Conservation (phyloP, 352 stramenopile species). For the Phytophthora ramorum region DNA sequence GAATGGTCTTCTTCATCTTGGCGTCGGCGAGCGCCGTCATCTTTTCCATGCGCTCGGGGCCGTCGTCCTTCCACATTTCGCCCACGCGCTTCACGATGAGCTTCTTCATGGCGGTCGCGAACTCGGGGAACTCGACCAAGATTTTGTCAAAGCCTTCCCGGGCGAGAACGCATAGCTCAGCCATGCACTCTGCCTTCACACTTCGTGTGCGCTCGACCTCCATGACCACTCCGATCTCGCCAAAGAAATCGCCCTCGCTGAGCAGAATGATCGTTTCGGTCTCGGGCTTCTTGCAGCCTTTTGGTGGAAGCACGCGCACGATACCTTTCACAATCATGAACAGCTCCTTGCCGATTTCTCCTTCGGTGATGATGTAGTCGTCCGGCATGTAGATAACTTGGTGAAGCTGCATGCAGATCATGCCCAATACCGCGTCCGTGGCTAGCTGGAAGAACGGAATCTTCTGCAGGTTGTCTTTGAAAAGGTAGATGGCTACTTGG, state of each 20-base stretch:
- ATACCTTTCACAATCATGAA: conserved; percentile 83
- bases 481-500: conserved; percentile 75
- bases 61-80: conserved; percentile 59
- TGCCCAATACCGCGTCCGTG: conserved; percentile 63
- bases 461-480: conserved; percentile 75
- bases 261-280: conserved; percentile 58
- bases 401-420: conserved; percentile 76
- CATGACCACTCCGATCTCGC: conserved; percentile 73
- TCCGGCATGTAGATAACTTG: conserved; percentile 75
- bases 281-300: conserved; percentile 31
- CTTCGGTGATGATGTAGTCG: conserved; percentile 69
- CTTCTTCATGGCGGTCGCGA: conserved; percentile 73
- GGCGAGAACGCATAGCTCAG: conserved; percentile 69
- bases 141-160: conserved; percentile 75
- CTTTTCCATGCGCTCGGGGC: conserved; percentile 61
- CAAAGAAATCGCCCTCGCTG: conserved; percentile 72
- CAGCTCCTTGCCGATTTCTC: conserved; percentile 70
- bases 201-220: conserved; percentile 69
- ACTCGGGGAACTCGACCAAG: conserved; percentile 72
- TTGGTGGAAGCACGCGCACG: conserved; percentile 59
- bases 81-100: conserved; percentile 74
- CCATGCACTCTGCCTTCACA: conserved; percentile 70
- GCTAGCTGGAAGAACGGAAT: conserved; percentile 77
- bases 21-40: conserved; percentile 68
- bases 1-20: conserved; percentile 70